Evolutionary conservation across 345 rosid species (phyloP).

Genomic region (Rhodamnia rubescens): DNA sequence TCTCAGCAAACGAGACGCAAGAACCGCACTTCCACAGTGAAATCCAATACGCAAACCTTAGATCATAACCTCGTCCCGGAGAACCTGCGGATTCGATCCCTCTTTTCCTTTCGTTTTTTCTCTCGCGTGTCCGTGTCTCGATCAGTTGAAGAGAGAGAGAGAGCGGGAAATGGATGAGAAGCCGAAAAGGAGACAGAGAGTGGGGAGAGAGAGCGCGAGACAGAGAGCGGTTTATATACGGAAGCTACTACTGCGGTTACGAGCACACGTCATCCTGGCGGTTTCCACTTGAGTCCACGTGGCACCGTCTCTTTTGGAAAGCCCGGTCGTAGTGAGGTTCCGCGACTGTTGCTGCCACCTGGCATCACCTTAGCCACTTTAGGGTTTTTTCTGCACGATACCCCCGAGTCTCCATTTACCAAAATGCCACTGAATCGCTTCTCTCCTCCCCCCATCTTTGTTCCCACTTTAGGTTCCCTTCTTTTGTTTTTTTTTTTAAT

Average conservation of each 20-base stretch:
- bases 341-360: neutral
- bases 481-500: neutral
- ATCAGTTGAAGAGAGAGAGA: constrained; percentile 4
- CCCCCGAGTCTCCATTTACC: neutral
- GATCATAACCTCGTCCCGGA: too few relatives aligned
- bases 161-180: constrained; percentile 21
- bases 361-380: neutral
- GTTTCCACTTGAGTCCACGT: neutral
- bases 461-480: too few relatives aligned
- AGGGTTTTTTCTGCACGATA: neutral
- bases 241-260: constrained; percentile 27
- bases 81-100: neutral
- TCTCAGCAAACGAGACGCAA: too few relatives aligned
- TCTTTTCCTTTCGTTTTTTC: neutral
- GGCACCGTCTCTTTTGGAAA: neutral
- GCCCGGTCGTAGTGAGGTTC: neutral
- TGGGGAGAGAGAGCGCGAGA: neutral
- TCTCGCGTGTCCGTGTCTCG: constrained; percentile 12
- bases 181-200: neutral
- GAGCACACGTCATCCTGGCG: constrained; percentile 29
- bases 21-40: too few relatives aligned
- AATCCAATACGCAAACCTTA: too few relatives aligned
- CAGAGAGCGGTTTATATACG: constrained; percentile 19
- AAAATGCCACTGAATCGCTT: neutral
- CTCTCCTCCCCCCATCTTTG: too few relatives aligned